These are phyloP conservation scores for Cytospora piceicola DNA, from an alignment of 2,329 filamentous ascomycete species.

Conservation along the genomic window DNA sequence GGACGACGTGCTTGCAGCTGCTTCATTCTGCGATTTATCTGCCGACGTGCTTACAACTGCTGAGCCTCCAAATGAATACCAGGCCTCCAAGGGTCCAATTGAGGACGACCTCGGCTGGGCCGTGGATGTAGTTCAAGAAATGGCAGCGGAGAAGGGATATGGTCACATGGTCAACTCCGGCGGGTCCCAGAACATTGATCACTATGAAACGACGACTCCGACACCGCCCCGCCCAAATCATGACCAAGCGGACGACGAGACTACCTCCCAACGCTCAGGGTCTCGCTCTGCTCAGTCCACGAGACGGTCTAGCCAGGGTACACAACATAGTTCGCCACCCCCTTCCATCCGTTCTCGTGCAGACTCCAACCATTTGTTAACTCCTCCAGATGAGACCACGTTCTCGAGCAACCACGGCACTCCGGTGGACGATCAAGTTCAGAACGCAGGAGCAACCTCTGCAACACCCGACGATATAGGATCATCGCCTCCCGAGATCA, in stretches of 20 bases:
- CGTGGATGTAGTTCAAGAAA: slow-evolving; percentile 25
- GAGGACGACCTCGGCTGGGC: slow-evolving; percentile 38
- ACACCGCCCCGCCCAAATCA: slow-evolving; percentile 7
- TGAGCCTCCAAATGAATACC: slow-evolving; percentile 24
- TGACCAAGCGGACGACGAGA: slow-evolving; percentile 12
- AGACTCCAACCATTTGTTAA: slow-evolving; percentile 52
- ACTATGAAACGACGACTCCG: background rate
- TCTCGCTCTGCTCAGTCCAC: slow-evolving; percentile 22
- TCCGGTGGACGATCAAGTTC: slow-evolving; percentile 11
- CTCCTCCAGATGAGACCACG: slow-evolving; percentile 55
- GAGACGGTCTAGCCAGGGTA: slow-evolving; percentile 32
- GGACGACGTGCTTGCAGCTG: slow-evolving; percentile 53
- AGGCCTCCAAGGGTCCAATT: slow-evolving; percentile 23
- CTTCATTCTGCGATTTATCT: slow-evolving; percentile 62
- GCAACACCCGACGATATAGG: slow-evolving; percentile 24
- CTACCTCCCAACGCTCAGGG: slow-evolving; percentile 19
- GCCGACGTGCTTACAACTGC: slow-evolving; percentile 55
- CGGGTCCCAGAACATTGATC: background rate
- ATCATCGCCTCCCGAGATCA: slow-evolving; percentile 30
- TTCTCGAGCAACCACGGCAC: slow-evolving; percentile 35
- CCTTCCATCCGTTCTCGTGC: slow-evolving; percentile 42
- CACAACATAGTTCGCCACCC: slow-evolving; percentile 32
- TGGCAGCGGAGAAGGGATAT: background rate
- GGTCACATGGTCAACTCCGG: background rate
- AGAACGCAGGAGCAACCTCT: slow-evolving; percentile 1